Evolutionary conservation across 2,329 filamentous ascomycete genomes (phyloP).

Genomic region (Venturia asperata): DNA sequence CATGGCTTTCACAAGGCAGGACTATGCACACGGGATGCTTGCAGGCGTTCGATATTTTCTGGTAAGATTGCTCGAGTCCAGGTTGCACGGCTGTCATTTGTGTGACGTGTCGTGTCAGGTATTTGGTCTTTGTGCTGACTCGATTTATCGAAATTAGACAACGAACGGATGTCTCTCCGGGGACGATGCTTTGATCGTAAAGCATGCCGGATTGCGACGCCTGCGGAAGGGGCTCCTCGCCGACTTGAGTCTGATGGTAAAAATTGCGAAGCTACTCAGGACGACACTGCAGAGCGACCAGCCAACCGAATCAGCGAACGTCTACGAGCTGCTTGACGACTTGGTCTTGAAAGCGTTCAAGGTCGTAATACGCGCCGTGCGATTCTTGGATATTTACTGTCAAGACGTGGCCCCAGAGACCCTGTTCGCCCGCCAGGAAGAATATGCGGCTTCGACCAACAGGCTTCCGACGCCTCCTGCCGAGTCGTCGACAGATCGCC

Average conservation of each 20-base stretch:
- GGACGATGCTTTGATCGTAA: slow-evolving; percentile 67
- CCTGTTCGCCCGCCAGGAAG: slow-evolving; percentile 1
- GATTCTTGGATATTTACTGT: slow-evolving; percentile 80
- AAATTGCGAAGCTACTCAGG: slow-evolving; percentile 78
- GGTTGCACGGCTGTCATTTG: neutral
- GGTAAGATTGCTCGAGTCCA: slow-evolving; percentile 49
- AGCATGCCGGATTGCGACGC: slow-evolving; percentile 67
- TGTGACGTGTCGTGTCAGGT: neutral
- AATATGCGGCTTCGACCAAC: slow-evolving; percentile 23
- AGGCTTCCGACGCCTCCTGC: slow-evolving; percentile 42
- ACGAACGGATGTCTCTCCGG: slow-evolving; percentile 76
- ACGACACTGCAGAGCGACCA: slow-evolving; percentile 25
- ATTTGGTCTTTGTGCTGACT: slow-evolving; percentile 9
- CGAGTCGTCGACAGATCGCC: slow-evolving; percentile 23
- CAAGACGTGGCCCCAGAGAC: slow-evolving; percentile 32
- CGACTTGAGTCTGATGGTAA: slow-evolving; percentile 82
- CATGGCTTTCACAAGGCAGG: slow-evolving; percentile 78
- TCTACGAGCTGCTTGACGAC: slow-evolving; percentile 78
- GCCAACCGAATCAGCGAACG: slow-evolving; percentile 31
- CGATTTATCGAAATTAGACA: slow-evolving; percentile 53
- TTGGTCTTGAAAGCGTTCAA: slow-evolving; percentile 92
- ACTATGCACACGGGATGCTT: slow-evolving; percentile 90
- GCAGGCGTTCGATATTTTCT: slow-evolving; percentile 85
- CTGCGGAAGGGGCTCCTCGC: slow-evolving; percentile 82
- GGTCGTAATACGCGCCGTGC: slow-evolving; percentile 83